Conservation (phyloP, 495 filamentous ascomycete species). For the Neurospora terricola region DNA sequence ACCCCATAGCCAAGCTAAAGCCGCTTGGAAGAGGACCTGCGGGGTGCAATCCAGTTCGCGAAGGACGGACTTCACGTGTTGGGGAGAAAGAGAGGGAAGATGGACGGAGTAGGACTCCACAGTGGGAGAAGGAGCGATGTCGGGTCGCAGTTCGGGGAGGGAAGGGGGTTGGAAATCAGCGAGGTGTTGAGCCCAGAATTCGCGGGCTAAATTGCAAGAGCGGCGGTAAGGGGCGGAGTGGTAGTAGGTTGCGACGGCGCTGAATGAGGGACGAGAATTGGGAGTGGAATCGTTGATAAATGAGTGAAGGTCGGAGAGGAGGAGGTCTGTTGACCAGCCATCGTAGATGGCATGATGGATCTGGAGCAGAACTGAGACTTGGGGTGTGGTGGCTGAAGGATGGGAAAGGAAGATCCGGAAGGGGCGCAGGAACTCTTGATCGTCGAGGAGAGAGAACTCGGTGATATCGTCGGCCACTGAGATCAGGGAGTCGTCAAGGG, state of each 20-base stretch:
- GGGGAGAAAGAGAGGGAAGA: conserved; percentile 13
- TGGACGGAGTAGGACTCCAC: conserved; percentile 6
- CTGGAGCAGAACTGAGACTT: conserved; percentile 30
- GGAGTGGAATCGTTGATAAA: conserved; percentile 21
- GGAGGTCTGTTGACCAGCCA: conserved; percentile 71
- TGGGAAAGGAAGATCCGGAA: conserved; percentile 43
- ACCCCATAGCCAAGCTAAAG: conserved; percentile 54
- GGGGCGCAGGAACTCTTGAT: conserved; percentile 43
- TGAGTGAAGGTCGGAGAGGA: conserved; percentile 51
- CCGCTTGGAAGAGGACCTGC: conserved; percentile 62
- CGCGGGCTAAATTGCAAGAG: conserved; percentile 20
- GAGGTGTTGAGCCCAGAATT: conserved; percentile 49
- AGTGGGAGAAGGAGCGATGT: conserved; percentile 1
- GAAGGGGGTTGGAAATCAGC: conserved; percentile 27
- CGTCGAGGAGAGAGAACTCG: conserved; percentile 14
- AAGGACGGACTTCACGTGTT: neutral
- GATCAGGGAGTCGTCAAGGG: conserved; percentile 33
- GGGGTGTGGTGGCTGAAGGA: conserved; percentile 1
- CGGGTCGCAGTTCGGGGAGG: conserved; percentile 32
- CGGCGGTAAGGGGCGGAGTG: conserved; percentile 10
- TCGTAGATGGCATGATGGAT: conserved; percentile 78
- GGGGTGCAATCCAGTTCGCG: conserved; percentile 21
- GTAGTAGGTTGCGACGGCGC: conserved; percentile 34
- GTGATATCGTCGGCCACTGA: conserved; percentile 7
- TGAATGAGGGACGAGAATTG: conserved; percentile 41